These are phyloP conservation scores for Suillus discolor DNA, from an alignment of 768 basidiomycete genomes.

Conservation along the genomic window DNA sequence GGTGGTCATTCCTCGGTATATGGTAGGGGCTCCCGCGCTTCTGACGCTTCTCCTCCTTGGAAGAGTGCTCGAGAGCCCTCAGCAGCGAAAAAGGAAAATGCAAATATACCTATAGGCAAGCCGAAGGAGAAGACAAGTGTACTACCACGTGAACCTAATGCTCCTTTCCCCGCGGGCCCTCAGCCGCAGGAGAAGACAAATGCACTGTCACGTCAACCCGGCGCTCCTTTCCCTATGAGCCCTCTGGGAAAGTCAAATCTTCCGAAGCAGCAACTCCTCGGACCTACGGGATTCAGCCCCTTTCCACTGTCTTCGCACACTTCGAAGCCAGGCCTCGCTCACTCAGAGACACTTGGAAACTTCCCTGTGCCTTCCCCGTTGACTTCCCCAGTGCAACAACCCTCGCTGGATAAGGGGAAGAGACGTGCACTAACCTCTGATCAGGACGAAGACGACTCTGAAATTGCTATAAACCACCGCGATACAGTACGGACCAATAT, in stretches of 20 bases:
- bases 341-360: not conserved
- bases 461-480: not conserved
- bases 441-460: conserved; percentile 6
- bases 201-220: conserved; percentile 1
- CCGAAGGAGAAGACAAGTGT: not conserved
- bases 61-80: not conserved
- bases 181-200: conserved; percentile 15
- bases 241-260: conserved; percentile 25
- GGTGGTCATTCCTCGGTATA: not conserved
- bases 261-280: not conserved
- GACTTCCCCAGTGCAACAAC: conserved; percentile 4
- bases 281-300: not conserved
- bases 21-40: not conserved
- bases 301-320: not conserved
- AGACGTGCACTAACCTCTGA: conserved; percentile 12
- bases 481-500: not conserved
- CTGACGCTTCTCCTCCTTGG: not conserved
- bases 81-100: not conserved
- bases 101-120: not conserved
- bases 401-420: conserved; percentile 15
- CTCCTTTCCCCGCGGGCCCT: not conserved
- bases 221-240: conserved; percentile 25
- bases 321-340: not conserved
- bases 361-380: conserved; percentile 33
- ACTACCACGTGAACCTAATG: not conserved